Evolutionary conservation across 139 green algal species (phyloP).

Genomic region (Pseudopediastrum boryanum): DNA sequence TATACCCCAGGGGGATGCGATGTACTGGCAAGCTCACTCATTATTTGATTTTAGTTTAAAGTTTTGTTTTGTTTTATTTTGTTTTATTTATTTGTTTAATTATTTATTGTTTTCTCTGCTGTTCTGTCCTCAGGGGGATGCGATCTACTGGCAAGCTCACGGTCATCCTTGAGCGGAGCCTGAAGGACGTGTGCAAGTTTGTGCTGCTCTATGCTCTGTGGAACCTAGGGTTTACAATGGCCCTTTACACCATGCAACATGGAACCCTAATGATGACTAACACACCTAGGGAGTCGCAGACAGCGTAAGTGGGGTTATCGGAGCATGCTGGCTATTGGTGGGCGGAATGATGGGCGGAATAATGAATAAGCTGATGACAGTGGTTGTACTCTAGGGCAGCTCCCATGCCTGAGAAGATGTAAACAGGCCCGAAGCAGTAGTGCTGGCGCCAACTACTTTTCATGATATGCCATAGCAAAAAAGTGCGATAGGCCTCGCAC

Average conservation of each 20-base stretch:
- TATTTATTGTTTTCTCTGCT: neutral
- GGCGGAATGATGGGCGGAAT: constrained; percentile 33
- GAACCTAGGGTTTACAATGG: constrained; percentile 62
- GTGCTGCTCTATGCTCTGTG: constrained; percentile 44
- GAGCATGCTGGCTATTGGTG: constrained; percentile 25
- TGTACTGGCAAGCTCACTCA: too few species aligned
- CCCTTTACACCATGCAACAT: constrained; percentile 55
- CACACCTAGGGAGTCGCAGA: too few species aligned
- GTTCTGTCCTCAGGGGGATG: constrained; percentile 6
- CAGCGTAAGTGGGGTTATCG: neutral
- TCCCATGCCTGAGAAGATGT: too few species aligned
- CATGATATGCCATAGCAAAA: too few species aligned
- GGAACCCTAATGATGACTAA: constrained; percentile 15
- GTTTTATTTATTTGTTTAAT: neutral
- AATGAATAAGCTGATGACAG: constrained; percentile 34
- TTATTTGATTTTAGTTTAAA: too few species aligned
- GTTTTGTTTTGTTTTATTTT: too few species aligned
- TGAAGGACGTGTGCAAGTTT: constrained; percentile 52
- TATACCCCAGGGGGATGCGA: too few species aligned
- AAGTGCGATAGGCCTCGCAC: too few species aligned
- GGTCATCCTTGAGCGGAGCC: constrained; percentile 54
- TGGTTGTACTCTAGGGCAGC: too few species aligned
- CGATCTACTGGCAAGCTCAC: constrained; percentile 42
- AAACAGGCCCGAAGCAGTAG: too few species aligned
- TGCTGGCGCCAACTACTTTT: too few species aligned